phyloP scores from a whole-genome alignment of 2,329 filamentous ascomycete species.

The Xylariales sp. region DNA sequence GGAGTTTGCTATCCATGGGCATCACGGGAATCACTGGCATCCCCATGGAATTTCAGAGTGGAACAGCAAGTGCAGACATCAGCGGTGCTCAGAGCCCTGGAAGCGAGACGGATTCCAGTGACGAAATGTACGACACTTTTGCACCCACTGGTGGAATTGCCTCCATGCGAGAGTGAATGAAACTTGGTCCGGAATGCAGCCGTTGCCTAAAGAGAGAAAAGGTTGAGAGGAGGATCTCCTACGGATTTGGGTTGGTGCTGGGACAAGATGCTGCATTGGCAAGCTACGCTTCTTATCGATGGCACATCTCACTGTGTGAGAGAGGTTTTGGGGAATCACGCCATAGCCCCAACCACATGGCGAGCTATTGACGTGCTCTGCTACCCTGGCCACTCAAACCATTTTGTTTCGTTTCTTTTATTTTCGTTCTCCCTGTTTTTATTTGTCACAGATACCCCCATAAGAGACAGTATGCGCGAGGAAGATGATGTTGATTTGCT shows the following conservation, averaged over 20 bases:
- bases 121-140: constrained; percentile 51
- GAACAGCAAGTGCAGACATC: constrained; percentile 40
- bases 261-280: no score
- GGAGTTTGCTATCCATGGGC: constrained; percentile 22
- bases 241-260: no score
- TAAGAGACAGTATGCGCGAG: constrained; percentile 3
- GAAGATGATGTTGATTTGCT: no score
- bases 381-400: constrained; percentile 2
- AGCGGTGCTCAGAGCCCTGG: constrained; percentile 49
- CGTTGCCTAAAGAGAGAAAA: no score
- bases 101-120: constrained; percentile 46
- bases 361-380: constrained; percentile 9
- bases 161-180: constrained; percentile 19
- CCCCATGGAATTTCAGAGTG: constrained; percentile 33
- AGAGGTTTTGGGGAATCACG: constrained; percentile 2
- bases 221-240: no score
- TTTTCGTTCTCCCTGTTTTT: no score
- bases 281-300: no score
- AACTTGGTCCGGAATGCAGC: no score
- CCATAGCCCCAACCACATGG: constrained; percentile 4
- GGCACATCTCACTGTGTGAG: neutral
- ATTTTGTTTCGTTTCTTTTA: neutral
- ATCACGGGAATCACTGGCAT: constrained; percentile 23
- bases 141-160: constrained; percentile 29
- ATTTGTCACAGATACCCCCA: constrained; percentile 9